Base-by-base conservation (phyloP, 2,329 filamentous ascomycete genomes). In the Paramyrothecium roridum region DNA sequence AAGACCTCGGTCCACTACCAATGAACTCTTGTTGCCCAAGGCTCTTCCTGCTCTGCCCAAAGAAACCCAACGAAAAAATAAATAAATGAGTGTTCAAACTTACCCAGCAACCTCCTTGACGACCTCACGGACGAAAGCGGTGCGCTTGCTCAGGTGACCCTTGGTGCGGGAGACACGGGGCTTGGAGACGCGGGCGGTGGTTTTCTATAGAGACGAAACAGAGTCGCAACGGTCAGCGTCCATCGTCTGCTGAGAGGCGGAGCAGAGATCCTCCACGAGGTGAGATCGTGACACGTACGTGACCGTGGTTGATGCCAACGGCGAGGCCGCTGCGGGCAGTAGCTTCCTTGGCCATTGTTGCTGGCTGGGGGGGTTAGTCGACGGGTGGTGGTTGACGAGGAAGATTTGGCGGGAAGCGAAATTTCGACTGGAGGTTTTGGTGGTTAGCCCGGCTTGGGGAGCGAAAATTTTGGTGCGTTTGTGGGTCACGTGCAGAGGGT, bases 101-200 rank as follows among this genome's bases (percentile, higher is more conserved):
- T 86, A 92, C 89, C 90, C 95, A 79, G 93, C 88, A 78, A 98
- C 95, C 84, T 99, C 95, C 86, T 96, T 96, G 78, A 96, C 91
- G 76, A 99, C 89, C 75, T 97, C 93, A 70, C 95, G 87, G 69
- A 98, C 93, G 81, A 99, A 98, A 70, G 90, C 87, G 70, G 95
- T 98, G 73, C 93, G 88, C 88, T 96, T 96, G 83, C 90, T 96
- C 74, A 96, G 83, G 81, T 95, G 90, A 70, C 95, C 95, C 87
- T 97, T 98, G 82, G 87, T 93, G 70, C 88, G 83, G 73, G 87
- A 90, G 71, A 93, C 85, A 71, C 88, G 86, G 72, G 85, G 85
- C 84, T 92, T 93, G 76, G 80, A 77, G 72, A 89, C 87, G 74
- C 91, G 86, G 69, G 86, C 75, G 68, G 89, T 92, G 79, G 89